phyloP scores from a whole-genome alignment of 345 rosid species.

The Aethionema arabicum region DNA sequence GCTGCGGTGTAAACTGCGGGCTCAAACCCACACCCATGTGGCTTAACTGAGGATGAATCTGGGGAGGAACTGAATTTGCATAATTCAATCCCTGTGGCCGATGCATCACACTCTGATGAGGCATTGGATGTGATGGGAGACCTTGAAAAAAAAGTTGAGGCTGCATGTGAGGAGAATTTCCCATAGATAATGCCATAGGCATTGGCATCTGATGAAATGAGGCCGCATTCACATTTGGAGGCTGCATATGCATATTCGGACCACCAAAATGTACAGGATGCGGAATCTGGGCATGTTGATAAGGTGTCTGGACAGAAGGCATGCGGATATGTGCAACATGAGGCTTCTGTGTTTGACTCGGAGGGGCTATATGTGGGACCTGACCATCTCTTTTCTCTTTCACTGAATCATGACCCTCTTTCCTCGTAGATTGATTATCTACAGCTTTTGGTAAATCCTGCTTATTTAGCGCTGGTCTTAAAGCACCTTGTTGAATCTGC shows the following conservation, averaged over 20 bases:
- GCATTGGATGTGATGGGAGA: slow-evolving; percentile 67
- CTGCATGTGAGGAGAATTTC: slow-evolving; percentile 65
- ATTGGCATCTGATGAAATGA: slow-evolving; percentile 81
- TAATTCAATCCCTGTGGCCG: slow-evolving; percentile 78
- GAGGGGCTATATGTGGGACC: slow-evolving; percentile 44
- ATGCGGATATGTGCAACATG: slow-evolving; percentile 51
- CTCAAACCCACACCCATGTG: slow-evolving; percentile 65
- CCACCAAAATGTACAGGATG: slow-evolving; percentile 59
- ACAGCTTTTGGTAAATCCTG: slow-evolving; percentile 52
- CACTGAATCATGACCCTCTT: slow-evolving; percentile 44
- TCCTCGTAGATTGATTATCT: slow-evolving; percentile 45
- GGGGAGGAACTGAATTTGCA: slow-evolving; percentile 62
- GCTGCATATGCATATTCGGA: slow-evolving; percentile 69
- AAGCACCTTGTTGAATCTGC: slow-evolving; percentile 72
- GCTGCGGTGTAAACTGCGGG: slow-evolving; percentile 70
- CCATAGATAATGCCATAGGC: slow-evolving; percentile 64
- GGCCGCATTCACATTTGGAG: slow-evolving; percentile 57
- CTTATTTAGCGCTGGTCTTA: slow-evolving; percentile 49
- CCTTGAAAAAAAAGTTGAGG: slow-evolving; percentile 71
- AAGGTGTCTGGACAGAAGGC: slow-evolving; percentile 67
- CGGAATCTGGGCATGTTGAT: slow-evolving; percentile 67
- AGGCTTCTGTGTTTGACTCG: slow-evolving; percentile 59
- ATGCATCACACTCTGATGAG: slow-evolving; percentile 79
- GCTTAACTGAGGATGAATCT: slow-evolving; percentile 60
- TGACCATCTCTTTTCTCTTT: slow-evolving; percentile 61